Base-by-base conservation (phyloP, 768 basidiomycete species). In the Leucosporidium yakuticum region DNA sequence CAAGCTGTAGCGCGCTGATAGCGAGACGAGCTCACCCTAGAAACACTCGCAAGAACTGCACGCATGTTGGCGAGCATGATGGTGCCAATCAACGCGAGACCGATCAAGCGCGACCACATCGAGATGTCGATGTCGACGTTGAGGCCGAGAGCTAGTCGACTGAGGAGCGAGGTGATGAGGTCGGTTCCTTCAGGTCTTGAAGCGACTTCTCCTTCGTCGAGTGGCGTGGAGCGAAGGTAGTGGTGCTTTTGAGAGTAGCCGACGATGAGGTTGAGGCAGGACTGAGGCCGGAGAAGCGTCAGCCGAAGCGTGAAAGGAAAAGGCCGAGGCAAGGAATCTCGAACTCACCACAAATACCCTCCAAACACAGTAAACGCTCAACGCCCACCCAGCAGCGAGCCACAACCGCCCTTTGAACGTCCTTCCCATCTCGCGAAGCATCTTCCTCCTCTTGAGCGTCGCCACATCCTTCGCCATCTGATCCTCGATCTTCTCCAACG, bases 41-140 rank as follows among this genome's bases (percentile, higher is more conserved):
- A 75, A 4, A 76, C 74, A 59, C 70, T 74, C 9, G 62, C 67
- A 15, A 76, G 62, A 23, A 76, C 75, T 48, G 67, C 69, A 1
- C 74, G 65, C 66, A 76, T 73, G 62, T 76, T 76, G 60, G 73
- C 75, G 31, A 76, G 27, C 49, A 76, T 71, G 62, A 76, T 76
- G 49, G 70, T 64, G n/a, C 74, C 75, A 34, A 71, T 76, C 21
- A 75, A 51, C 4, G 57, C 32, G 11, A 76, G 68, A 0, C 74
- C 74, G 48, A 74, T 60, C 47, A 72, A 27, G 15, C 74, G 59
- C 8, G 75, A 74, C 72, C 73, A 76, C 2, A 70, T 74, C 9
- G 72, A 63, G 39, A 76, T 62, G 60, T 76, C 75, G 61, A 75
- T 48, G 8, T 75, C 69, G 31, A 73, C n/a, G 29, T 74, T 54